Base-by-base conservation (phyloP, 2,329 filamentous ascomycete genomes). In the Diplodia seriata region DNA sequence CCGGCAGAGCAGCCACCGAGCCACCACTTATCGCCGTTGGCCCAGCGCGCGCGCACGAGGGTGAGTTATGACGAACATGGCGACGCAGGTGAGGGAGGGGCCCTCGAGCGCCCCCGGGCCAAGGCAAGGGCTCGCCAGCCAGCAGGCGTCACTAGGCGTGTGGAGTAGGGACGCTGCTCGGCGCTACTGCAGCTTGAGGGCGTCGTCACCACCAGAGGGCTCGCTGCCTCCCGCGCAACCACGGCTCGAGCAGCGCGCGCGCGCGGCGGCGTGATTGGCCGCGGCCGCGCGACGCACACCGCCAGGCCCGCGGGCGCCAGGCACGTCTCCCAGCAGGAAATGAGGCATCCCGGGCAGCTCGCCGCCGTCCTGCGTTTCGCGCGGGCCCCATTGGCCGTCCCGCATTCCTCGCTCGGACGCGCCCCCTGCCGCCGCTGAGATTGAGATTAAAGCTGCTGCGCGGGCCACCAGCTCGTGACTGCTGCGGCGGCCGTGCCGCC, bases 381-480 rank as follows among this genome's bases (percentile, higher is more conserved):
- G 36, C 38, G 38, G 56, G 31, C 38, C 23, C 56, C 57, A 63
- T 63, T 63, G 59, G 59, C 59, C 59, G 59, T 50, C 59, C 59
- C 59, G 59, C 59, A 63, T 63, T 50, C 59, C 59, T 63, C 59
- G 59, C 59, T 63, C 59, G 63, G 36, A 49, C 64, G 26, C 43
- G 64, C 53, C 64, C 64, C 64, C 64, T 66, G 64, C 50, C 50
- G 47, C 38, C 33, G 63, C 63, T 66, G 64, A 66, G 64, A 66
- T 66, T 66, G 64, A 66, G 64, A 66, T 66, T 66, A 66, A 57
- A 66, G 59, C 59, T 63, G 43, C 47, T 26, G 59, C 59, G 47
- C 59, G 47, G 43, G 38, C 59, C 57, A 63, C 43, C 53, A 26
- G 64, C 64, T 66, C 64, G 64, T 66, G 64, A 66, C 64, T 50